Conservation (phyloP, 1,139 yeast genomes). For the Pichia kudriavzevii region DNA sequence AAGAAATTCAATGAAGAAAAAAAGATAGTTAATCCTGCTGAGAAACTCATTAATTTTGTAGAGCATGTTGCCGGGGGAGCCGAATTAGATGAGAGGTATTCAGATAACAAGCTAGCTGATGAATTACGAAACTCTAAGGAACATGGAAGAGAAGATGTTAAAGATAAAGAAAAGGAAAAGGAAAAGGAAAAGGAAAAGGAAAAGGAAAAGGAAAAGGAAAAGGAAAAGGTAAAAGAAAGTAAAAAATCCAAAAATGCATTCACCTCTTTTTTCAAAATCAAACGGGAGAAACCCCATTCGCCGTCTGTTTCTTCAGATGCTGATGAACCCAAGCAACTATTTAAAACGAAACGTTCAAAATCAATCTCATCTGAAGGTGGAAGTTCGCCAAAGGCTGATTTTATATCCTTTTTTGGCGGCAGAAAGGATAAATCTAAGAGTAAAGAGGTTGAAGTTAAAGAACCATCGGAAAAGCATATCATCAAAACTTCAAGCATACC, state of each 20-base stretch:
- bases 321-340: slow-evolving; percentile 10
- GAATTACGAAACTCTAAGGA: too few species aligned
- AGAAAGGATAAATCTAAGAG: slow-evolving; percentile 10
- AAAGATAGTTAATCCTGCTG: too few species aligned
- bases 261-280: slow-evolving; percentile 16
- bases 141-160: too few species aligned
- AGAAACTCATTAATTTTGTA: too few species aligned
- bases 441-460: not conserved
- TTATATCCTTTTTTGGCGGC: slow-evolving; percentile 15
- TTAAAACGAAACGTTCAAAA: slow-evolving; percentile 9
- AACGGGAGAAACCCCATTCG: slow-evolving; percentile 15
- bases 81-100: too few species aligned
- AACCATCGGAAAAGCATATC: not conserved
- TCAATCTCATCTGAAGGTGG: slow-evolving; percentile 12
- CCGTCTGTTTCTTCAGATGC: slow-evolving; percentile 7
- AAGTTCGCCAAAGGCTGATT: slow-evolving; percentile 13
- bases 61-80: too few species aligned
- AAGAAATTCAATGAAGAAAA: too few species aligned
- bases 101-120: too few species aligned
- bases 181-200: slow-evolving; percentile 1
- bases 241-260: slow-evolving; percentile 13
- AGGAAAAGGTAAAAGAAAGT: slow-evolving; percentile 2
- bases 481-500: slow-evolving; percentile 1
- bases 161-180: too few species aligned
- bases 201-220: not conserved